Evolutionary conservation across 305 asterid genomes (phyloP).

Genomic region (Solanum hybrid): DNA sequence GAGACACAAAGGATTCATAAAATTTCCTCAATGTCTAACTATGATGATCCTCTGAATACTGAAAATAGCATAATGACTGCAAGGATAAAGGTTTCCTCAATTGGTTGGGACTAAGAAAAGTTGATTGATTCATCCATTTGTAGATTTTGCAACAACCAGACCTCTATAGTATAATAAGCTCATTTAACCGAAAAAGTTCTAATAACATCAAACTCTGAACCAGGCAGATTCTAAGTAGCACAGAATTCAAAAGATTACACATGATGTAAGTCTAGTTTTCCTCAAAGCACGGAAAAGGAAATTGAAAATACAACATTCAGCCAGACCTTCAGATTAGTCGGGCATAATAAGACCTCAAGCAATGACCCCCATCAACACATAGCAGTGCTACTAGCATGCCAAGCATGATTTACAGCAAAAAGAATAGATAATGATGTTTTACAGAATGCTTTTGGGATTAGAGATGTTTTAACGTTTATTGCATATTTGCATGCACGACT

Average conservation of each 20-base stretch:
- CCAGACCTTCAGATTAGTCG: background rate
- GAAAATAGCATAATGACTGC: background rate
- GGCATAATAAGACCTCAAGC: background rate
- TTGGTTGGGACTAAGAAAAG: background rate
- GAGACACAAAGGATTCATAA: background rate
- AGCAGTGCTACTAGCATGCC: background rate
- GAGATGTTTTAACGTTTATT: background rate
- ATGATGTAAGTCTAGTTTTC: background rate
- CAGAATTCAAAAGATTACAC: background rate
- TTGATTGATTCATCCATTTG: background rate
- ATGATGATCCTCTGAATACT: background rate
- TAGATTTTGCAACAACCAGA: background rate
- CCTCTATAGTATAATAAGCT: background rate
- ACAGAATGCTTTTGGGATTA: background rate
- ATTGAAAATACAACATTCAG: background rate
- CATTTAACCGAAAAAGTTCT: background rate
- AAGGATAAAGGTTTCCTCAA: background rate
- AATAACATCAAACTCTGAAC: background rate
- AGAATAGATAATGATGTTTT: background rate
- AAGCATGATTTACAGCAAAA: constrained; percentile 1
- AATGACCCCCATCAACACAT: background rate
- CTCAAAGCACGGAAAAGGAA: background rate
- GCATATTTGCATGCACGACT: background rate
- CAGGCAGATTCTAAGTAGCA: background rate
- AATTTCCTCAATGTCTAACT: background rate